Percentiles rank a stretch among this genome's conserved stretches.
Evolutionary conservation across 1,284 basidiomycete genomes (phyloP).

Genomic region (Boletus hoseneyae): DNA sequence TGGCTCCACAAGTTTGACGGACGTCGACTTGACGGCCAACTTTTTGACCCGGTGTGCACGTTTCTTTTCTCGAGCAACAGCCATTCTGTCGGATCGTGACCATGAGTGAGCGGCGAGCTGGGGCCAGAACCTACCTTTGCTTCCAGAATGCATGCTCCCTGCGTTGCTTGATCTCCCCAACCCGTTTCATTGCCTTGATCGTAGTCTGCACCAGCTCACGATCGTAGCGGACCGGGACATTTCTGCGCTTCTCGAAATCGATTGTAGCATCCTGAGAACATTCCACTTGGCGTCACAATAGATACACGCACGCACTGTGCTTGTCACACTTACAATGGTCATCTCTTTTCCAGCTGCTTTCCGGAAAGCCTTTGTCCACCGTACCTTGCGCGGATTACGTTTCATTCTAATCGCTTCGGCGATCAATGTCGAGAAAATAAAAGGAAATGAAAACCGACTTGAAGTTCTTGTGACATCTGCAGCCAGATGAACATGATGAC

Average conservation of each 20-base stretch:
- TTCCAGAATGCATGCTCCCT: slow-evolving; percentile 98
- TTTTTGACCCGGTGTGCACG: slow-evolving; percentile 66
- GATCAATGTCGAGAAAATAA: neutral
- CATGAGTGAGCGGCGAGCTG: slow-evolving; percentile 2
- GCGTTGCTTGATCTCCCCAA: slow-evolving; percentile 89
- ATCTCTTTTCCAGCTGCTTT: slow-evolving; percentile 99
- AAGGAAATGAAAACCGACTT: slow-evolving; percentile 53
- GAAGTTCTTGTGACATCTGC: slow-evolving; percentile 96
- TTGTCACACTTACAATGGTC: slow-evolving; percentile 75
- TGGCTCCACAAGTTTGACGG: slow-evolving; percentile 74
- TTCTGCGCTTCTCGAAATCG: slow-evolving; percentile 99
- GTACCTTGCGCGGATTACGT: slow-evolving; percentile 97
- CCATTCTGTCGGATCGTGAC: slow-evolving; percentile 59
- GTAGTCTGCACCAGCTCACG: slow-evolving; percentile 92
- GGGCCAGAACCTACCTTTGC: slow-evolving; percentile 59
- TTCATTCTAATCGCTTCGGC: slow-evolving; percentile 76
- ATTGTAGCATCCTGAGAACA: slow-evolving; percentile 88
- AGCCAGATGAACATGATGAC: slow-evolving; percentile 10
- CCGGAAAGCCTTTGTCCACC: slow-evolving; percentile 99
- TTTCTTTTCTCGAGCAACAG: slow-evolving; percentile 68
- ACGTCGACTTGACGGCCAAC: slow-evolving; percentile 52
- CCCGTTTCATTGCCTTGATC: slow-evolving; percentile 95
- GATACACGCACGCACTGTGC: neutral
- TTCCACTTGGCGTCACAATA: neutral
- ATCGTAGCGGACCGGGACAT: slow-evolving; percentile 97